phyloP scores from a whole-genome alignment of 2,329 filamentous ascomycete species.

The Cordyceps cateniannulata region DNA sequence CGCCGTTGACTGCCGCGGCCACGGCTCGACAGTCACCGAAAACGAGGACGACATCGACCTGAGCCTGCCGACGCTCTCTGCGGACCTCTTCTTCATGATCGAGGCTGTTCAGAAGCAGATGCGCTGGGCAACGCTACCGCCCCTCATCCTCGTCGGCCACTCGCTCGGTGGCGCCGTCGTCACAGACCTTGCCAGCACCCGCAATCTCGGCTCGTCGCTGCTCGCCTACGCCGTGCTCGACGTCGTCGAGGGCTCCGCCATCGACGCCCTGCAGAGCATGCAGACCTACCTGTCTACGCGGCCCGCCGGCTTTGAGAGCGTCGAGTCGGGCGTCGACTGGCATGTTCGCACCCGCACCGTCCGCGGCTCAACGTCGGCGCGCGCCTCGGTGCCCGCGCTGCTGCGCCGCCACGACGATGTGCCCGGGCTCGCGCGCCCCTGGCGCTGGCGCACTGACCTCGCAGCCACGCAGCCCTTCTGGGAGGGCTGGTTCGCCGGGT shows the following conservation, averaged over 20 bases:
- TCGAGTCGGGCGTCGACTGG: conserved; percentile 85
- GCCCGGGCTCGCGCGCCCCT: conserved; percentile 40
- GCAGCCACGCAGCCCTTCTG: conserved; percentile 81
- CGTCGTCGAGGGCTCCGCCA: conserved; percentile 91
- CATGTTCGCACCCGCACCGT: conserved; percentile 85
- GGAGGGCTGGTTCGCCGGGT: conserved; percentile 86
- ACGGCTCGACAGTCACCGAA: conserved; percentile 63
- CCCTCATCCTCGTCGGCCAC: conserved; percentile 79
- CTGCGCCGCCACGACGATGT: conserved; percentile 34
- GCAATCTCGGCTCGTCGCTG: conserved; percentile 58
- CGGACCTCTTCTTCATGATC: conserved; percentile 67
- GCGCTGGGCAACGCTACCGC: conserved; percentile 67
- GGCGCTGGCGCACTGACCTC: conserved; percentile 83
- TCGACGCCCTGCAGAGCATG: conserved; percentile 93
- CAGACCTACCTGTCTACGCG: conserved; percentile 80
- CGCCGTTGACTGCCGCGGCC: conserved; percentile 77
- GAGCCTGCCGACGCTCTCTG: conserved; percentile 62
- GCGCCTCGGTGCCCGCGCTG: conserved; percentile 79
- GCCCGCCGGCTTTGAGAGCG: conserved; percentile 68
- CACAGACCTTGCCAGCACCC: conserved; percentile 69
- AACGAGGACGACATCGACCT: conserved; percentile 50
- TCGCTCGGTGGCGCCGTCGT: conserved; percentile 89
- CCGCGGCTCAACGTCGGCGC: conserved; percentile 74
- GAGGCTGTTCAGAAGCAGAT: conserved; percentile 59
- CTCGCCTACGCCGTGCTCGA: conserved; percentile 88